phyloP scores from a whole-genome alignment of 2,329 filamentous ascomycete species.

The Exophiala bonariae region DNA sequence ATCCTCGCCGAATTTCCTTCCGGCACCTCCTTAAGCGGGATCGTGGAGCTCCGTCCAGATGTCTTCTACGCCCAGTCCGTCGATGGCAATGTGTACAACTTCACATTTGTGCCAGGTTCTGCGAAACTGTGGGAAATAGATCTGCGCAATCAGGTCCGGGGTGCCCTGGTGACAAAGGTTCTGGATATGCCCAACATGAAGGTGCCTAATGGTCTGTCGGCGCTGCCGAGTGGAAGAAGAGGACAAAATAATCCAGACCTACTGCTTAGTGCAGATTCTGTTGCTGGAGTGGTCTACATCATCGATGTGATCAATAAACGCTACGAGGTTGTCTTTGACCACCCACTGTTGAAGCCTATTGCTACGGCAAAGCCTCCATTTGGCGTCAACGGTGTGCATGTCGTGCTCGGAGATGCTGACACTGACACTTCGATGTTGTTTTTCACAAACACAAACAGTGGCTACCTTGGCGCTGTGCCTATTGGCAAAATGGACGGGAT shows the following conservation, averaged over 20 bases:
- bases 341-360: constrained; percentile 1
- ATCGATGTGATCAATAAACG: not conserved
- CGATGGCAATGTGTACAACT: not conserved
- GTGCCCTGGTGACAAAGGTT: too few species aligned
- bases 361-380: not conserved
- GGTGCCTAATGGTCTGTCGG: too few species aligned
- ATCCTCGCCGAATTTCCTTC: not conserved
- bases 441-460: not conserved
- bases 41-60: not conserved
- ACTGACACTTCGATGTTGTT: not conserved
- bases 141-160: not conserved
- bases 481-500: not conserved
- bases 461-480: not conserved
- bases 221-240: not conserved
- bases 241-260: not conserved
- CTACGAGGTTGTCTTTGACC: not conserved
- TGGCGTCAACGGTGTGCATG: constrained; percentile 1
- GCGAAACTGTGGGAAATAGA: constrained; percentile 1
- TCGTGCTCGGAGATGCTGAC: too few species aligned
- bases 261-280: not conserved
- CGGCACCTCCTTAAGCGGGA: not conserved
- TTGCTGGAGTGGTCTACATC: not conserved
- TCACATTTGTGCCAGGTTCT: not conserved
- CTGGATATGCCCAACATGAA: too few species aligned
- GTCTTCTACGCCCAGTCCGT: not conserved